Base-by-base conservation (phyloP, 257 asterid genomes). In the Fraxinus cuspidata region DNA sequence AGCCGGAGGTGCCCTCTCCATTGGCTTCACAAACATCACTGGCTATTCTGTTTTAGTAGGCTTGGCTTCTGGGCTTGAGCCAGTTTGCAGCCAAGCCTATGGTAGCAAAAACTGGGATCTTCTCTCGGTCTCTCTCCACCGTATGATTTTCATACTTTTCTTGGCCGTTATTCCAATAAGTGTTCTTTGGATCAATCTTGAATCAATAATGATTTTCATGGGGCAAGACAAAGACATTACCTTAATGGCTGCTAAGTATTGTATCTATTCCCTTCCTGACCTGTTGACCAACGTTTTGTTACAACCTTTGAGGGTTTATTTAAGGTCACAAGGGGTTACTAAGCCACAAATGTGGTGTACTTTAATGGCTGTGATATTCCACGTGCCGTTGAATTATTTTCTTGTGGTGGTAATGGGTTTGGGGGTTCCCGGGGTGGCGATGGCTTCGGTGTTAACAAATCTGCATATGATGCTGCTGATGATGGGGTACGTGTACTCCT, bases 321-420 rank as follows among this genome's bases (percentile, higher is more conserved):
- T 94, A 64, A 78, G 98, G 82, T 94, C 98, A 9, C 98, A 92
- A 19, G 97, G 96, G 47, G 96, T 94, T 69, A 94, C 98, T 18
- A 86, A 86, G 64, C 98, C 98, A 0, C 97, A 92, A 76, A 89
- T 94, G 97, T 92, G 96, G 96, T 92, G 98, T 82, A 90, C 97
- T 0, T 73, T 94, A 19, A 68, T 81, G 70, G 97, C 98, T 1
- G 94, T 94, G 51, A 15, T 79, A 23, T 90, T 94, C 64, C 98
- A 94, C 51, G 82, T 92, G 13, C 98, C 98, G 2, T 58, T 94
- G 74, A 94, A 94, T 58, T 94, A 85, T 74, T 78, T 80, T 12
- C 81, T 92, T 4, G 97, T 92, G 56, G 84, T 89, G 88, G 86
- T 72, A n/a, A 60, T 81, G 92, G 89, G 92, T 64, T 11, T 79